Evolutionary conservation across 2,329 filamentous ascomycete genomes (phyloP).

Genomic region (Xylaria digitata): DNA sequence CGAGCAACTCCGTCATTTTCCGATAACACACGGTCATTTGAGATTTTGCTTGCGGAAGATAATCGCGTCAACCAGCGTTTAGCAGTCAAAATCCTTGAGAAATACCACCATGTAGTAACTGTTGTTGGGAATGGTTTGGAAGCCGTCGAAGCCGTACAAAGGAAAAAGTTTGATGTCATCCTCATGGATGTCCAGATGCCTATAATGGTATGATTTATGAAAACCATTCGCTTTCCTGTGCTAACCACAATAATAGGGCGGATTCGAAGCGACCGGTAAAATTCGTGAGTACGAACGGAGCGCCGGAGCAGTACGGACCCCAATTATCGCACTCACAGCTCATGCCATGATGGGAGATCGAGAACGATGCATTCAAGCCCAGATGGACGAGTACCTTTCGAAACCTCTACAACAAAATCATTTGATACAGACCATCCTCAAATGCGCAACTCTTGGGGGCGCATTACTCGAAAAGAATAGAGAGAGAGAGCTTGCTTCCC

Average conservation of each 20-base stretch:
- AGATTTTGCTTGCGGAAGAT: constrained; percentile 94
- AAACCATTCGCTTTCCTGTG: not conserved
- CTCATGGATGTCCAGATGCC: constrained; percentile 99
- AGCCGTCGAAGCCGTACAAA: constrained; percentile 90
- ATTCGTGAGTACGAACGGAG: constrained; percentile 94
- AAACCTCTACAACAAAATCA: constrained; percentile 97
- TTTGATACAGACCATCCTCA: constrained; percentile 96
- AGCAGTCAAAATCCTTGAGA: constrained; percentile 96
- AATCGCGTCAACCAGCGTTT: constrained; percentile 97
- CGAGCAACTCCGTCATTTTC: constrained; percentile 89
- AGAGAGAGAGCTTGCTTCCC: constrained; percentile 67
- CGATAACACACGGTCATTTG: constrained; percentile 94
- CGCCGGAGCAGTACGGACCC: constrained; percentile 82
- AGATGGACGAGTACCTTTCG: constrained; percentile 99
- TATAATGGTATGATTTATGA: constrained; percentile 79
- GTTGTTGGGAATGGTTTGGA: constrained; percentile 96
- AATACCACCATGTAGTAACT: constrained; percentile 91
- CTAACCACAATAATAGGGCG: constrained; percentile 68
- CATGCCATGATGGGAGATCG: constrained; percentile 99
- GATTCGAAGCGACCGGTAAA: constrained; percentile 96
- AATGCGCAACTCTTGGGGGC: constrained; percentile 91
- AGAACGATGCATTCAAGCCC: constrained; percentile 97
- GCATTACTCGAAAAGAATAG: constrained; percentile 82
- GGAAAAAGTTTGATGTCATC: constrained; percentile 93
- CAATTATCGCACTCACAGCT: constrained; percentile 95